Evolutionary conservation across 2,329 filamentous ascomycete species (phyloP).

Genomic region (Neonectria neomacrospora): DNA sequence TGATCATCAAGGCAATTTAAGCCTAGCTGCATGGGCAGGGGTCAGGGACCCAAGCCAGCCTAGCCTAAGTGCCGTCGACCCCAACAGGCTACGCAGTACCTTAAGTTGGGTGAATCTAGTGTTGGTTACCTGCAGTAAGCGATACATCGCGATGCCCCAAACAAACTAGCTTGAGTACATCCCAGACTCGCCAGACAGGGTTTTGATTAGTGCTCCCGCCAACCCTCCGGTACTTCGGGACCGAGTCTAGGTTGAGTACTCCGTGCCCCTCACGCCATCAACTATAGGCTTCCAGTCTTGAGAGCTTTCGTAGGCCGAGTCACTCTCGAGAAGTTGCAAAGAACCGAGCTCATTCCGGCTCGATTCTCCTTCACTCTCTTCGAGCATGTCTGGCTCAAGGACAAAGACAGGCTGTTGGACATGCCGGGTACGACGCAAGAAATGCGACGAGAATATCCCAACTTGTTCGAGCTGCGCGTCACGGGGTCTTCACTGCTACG

Average conservation of each 20-base stretch:
- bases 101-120: neutral
- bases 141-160: too few relatives aligned
- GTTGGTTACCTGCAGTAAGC: too few relatives aligned
- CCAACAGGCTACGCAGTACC: too few relatives aligned
- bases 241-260: too few relatives aligned
- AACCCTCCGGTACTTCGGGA: neutral
- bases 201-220: slow-evolving; percentile 1
- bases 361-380: too few relatives aligned
- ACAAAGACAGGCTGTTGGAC: slow-evolving; percentile 23
- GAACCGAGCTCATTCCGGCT: neutral
- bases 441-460: slow-evolving; percentile 23
- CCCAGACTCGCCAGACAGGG: neutral
- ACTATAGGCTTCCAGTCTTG: too few relatives aligned
- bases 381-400: slow-evolving; percentile 23
- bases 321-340: neutral
- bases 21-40: too few relatives aligned
- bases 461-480: slow-evolving; percentile 12
- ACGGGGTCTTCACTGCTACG: slow-evolving; percentile 7
- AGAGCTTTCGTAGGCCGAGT: neutral
- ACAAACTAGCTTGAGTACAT: too few relatives aligned
- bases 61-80: slow-evolving; percentile 24
- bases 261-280: too few relatives aligned
- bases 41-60: slow-evolving; percentile 3
- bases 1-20: too few relatives aligned
- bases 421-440: slow-evolving; percentile 22